phyloP scores from a whole-genome alignment of 345 rosid genomes.

The Firmiana major region DNA sequence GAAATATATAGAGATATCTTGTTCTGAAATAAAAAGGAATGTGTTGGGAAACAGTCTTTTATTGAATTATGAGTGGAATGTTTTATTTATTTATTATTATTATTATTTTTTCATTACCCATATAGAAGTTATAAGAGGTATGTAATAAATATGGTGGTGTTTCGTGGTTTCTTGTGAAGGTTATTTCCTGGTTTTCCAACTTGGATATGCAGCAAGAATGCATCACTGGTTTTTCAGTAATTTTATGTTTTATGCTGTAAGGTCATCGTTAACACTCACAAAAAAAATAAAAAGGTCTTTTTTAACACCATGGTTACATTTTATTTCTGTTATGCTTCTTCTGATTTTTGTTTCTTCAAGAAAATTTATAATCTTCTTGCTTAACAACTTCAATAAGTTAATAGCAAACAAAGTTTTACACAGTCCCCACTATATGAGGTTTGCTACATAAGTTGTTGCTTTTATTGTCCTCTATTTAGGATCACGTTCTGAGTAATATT shows the following conservation, averaged over 20 bases:
- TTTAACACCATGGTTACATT: background rate
- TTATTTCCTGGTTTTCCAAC: background rate
- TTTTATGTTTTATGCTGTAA: background rate
- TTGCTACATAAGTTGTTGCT: background rate
- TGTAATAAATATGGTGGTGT: background rate
- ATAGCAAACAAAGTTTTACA: background rate
- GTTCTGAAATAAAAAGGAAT: background rate
- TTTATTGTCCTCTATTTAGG: background rate
- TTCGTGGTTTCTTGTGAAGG: background rate
- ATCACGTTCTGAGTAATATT: background rate
- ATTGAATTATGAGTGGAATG: background rate
- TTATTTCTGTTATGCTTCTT: background rate
- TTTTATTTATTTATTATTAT: too few relatives aligned
- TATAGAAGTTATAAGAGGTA: background rate
- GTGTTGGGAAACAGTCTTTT: background rate
- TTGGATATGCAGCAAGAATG: background rate
- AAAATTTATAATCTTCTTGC: background rate
- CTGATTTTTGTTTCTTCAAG: background rate
- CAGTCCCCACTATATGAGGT: background rate
- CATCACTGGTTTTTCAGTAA: background rate
- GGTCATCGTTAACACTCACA: background rate
- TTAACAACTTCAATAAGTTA: background rate
- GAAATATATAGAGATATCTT: background rate
- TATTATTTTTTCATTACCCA: background rate
- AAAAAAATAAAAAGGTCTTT: too few relatives aligned